Evolutionary conservation across 139 green algal species (phyloP).

Genomic region (Volvox reticuliferus): DNA sequence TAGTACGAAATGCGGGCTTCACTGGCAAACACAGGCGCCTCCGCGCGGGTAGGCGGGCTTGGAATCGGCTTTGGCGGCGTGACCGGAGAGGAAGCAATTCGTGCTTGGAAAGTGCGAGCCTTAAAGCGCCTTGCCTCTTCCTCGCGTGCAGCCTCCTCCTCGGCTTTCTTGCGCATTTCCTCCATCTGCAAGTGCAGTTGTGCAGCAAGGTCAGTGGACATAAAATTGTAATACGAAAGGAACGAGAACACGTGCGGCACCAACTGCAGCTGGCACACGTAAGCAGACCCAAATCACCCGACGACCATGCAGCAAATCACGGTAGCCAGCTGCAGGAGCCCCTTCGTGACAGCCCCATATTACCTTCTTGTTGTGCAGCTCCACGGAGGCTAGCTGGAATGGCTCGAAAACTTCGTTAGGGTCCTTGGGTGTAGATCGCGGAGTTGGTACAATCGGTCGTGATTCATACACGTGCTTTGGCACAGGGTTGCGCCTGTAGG

Average conservation of each 20-base stretch:
- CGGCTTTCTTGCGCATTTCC: conserved; percentile 24
- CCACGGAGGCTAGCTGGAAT: conserved; percentile 53
- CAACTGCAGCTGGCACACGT: no score
- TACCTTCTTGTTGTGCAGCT: conserved; percentile 42
- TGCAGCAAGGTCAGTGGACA: background rate
- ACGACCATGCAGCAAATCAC: no score
- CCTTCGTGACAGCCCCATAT: no score
- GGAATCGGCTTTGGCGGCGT: conserved; percentile 46
- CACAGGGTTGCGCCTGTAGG: conserved; percentile 43
- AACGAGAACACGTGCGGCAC: no score
- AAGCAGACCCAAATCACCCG: no score
- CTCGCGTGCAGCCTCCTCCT: conserved; percentile 15
- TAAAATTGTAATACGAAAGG: no score
- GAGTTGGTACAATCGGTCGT: conserved; percentile 45
- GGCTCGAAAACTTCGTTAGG: conserved; percentile 54
- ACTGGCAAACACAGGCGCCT: conserved; percentile 25
- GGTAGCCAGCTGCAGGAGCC: no score
- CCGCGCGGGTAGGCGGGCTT: conserved; percentile 17
- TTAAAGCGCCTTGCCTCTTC: conserved; percentile 51
- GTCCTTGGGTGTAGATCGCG: conserved; percentile 42
- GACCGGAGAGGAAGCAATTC: background rate
- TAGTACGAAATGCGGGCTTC: conserved; percentile 51
- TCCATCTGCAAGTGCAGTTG: conserved; percentile 39
- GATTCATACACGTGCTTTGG: conserved; percentile 60
- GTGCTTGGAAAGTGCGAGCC: conserved; percentile 29